Percentiles rank a stretch among this genome's conserved stretches.
phyloP scores from a whole-genome alignment of 176 grass and related monocot species.

The Oryza glumipatula region DNA sequence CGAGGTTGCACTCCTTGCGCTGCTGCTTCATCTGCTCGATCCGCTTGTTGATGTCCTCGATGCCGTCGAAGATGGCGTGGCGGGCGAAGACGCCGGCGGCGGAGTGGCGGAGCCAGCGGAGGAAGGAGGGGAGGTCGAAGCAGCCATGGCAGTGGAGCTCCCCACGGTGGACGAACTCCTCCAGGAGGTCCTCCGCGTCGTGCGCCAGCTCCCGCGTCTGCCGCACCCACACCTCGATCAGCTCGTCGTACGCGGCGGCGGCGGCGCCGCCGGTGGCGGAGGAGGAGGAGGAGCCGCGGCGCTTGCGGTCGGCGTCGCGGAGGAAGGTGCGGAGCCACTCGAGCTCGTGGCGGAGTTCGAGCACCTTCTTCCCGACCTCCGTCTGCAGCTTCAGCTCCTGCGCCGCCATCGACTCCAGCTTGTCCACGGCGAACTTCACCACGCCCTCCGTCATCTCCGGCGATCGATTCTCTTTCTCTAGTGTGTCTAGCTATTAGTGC shows the following conservation, averaged over 20 bases:
- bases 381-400: constrained; percentile 25
- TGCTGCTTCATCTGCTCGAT: not conserved
- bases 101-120: constrained; percentile 15
- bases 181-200: constrained; percentile 25
- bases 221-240: constrained; percentile 21
- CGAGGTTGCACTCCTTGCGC: not conserved
- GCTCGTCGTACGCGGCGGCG: not conserved
- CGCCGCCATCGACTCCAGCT: constrained; percentile 11
- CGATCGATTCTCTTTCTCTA: too few species aligned
- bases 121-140: constrained; percentile 28
- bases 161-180: constrained; percentile 16
- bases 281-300: not conserved
- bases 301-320: constrained; percentile 11
- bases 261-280: too few species aligned
- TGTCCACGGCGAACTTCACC: constrained; percentile 26
- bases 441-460: constrained; percentile 8
- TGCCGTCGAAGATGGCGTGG: not conserved
- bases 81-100: not conserved
- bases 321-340: constrained; percentile 19
- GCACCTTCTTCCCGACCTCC: constrained; percentile 30
- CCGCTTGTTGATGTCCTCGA: not conserved
- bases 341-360: not conserved
- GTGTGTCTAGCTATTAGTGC: too few species aligned
- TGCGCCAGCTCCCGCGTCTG: constrained; percentile 26
- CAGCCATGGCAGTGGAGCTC: constrained; percentile 26